Conservation (phyloP, 768 basidiomycete species). For the Clathrus columnatus region DNA sequence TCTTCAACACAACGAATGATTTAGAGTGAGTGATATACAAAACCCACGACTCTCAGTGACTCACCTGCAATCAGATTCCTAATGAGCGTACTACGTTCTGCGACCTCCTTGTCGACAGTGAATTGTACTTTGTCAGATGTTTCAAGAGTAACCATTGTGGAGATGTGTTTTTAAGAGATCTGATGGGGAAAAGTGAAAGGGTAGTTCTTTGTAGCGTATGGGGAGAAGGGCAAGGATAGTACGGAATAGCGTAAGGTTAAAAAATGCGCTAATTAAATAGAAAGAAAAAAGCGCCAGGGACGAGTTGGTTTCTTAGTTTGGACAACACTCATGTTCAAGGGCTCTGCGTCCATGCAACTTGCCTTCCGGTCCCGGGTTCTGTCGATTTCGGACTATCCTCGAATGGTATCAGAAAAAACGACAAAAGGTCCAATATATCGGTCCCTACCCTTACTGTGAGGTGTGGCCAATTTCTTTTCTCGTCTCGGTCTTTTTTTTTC, state of each 20-base stretch:
- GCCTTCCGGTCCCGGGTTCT: no score
- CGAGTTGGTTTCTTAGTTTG: slow-evolving; percentile 7
- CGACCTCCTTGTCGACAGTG: slow-evolving; percentile 87
- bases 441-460: no score
- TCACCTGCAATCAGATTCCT: slow-evolving; percentile 99
- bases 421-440: no score
- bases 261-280: not conserved
- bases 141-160: slow-evolving; percentile 75
- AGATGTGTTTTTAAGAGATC: slow-evolving; percentile 12
- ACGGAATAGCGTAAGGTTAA: not conserved
- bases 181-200: no score
- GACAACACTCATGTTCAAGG: not conserved
- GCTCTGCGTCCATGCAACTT: not conserved
- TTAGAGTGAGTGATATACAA: not conserved
- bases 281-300: not conserved
- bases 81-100: slow-evolving; percentile 91
- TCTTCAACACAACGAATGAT: slow-evolving; percentile 40
- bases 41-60: slow-evolving; percentile 12
- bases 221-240: no score
- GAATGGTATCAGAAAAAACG: no score
- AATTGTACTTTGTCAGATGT: slow-evolving; percentile 97
- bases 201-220: no score
- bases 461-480: no score
- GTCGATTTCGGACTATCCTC: no score
- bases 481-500: no score